These are phyloP conservation scores for Tetrastigma voinierianum DNA, from an alignment of 164 flowering plant genomes.

Conservation along the genomic window DNA sequence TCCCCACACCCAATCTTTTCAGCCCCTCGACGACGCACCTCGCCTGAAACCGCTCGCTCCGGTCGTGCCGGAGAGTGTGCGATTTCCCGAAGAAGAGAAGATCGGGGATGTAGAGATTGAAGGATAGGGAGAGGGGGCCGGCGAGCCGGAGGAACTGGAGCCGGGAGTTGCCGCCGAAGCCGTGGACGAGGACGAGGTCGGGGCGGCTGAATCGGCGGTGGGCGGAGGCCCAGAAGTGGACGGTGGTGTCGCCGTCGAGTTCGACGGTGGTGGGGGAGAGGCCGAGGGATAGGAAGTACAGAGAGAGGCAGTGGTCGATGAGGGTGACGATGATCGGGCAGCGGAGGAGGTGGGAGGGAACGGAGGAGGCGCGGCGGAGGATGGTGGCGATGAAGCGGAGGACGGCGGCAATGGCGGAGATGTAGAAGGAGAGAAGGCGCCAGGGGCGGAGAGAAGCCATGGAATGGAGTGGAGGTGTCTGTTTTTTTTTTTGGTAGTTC, in stretches of 20 bases:
- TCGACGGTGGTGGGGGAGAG: conserved; percentile 33
- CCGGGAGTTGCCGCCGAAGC: conserved; percentile 47
- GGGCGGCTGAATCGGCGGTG: conserved; percentile 20
- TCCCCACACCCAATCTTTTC: conserved; percentile 35
- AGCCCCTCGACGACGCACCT: conserved; percentile 37
- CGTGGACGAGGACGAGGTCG: conserved; percentile 41
- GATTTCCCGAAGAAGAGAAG: conserved; percentile 53
- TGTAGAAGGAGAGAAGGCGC: conserved; percentile 9
- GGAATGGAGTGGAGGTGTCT: not conserved
- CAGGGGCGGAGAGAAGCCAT: conserved; percentile 1
- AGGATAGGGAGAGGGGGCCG: conserved; percentile 20
- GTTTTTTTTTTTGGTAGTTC: no score
- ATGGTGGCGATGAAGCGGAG: not conserved
- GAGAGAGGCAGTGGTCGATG: conserved; percentile 17
- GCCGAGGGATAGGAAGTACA: conserved; percentile 29
- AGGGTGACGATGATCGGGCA: conserved; percentile 12
- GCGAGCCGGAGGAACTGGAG: conserved; percentile 44
- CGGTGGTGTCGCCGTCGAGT: conserved; percentile 33
- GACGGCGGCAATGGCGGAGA: not conserved
- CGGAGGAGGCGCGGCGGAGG: not conserved
- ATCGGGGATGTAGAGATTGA: conserved; percentile 50
- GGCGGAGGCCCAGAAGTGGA: conserved; percentile 39
- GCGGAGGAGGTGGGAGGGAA: not conserved
- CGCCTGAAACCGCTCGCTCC: conserved; percentile 44
- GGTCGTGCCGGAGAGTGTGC: conserved; percentile 17